Conservation (phyloP, 805 yeast species). For the Nakazawaea ishiwadae region DNA sequence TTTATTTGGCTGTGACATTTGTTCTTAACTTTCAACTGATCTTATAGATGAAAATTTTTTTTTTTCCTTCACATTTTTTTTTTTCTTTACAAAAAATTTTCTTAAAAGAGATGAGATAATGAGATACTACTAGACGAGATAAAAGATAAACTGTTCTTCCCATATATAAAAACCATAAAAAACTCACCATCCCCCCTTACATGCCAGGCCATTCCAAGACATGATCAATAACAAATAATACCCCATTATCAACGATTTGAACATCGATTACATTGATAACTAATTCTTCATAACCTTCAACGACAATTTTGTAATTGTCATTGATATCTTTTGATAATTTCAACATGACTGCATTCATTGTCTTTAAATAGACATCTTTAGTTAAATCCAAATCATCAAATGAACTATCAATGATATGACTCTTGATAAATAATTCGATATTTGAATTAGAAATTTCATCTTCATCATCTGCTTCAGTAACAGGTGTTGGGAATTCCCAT, state of each 20-base stretch:
- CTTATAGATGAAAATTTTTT: too few relatives aligned
- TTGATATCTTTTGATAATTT: constrained; percentile 30
- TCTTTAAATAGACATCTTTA: constrained; percentile 23
- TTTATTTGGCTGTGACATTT: background rate
- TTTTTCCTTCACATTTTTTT: too few relatives aligned
- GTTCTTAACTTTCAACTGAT: too few relatives aligned
- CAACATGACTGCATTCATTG: constrained; percentile 31
- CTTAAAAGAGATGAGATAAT: background rate
- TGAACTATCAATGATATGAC: constrained; percentile 48
- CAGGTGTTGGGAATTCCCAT: constrained; percentile 74
- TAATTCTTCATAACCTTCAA: constrained; percentile 21
- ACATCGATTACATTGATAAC: constrained; percentile 29
- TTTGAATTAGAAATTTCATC: constrained; percentile 49
- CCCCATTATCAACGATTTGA: constrained; percentile 40
- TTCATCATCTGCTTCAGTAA: constrained; percentile 34
- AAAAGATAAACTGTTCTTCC: too few relatives aligned
- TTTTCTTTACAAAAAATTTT: too few relatives aligned
- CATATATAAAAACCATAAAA: background rate
- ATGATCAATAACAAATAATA: constrained; percentile 34
- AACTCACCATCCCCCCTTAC: background rate
- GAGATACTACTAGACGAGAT: background rate
- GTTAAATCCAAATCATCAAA: constrained; percentile 1
- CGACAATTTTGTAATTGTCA: constrained; percentile 29
- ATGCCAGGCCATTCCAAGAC: constrained; percentile 31
- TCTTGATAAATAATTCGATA: constrained; percentile 50